Evolutionary conservation across 2,329 filamentous ascomycete species (phyloP), one percentile per base, ranked within the genome.

Genomic region (Trichophyton benhamiae): DNA sequence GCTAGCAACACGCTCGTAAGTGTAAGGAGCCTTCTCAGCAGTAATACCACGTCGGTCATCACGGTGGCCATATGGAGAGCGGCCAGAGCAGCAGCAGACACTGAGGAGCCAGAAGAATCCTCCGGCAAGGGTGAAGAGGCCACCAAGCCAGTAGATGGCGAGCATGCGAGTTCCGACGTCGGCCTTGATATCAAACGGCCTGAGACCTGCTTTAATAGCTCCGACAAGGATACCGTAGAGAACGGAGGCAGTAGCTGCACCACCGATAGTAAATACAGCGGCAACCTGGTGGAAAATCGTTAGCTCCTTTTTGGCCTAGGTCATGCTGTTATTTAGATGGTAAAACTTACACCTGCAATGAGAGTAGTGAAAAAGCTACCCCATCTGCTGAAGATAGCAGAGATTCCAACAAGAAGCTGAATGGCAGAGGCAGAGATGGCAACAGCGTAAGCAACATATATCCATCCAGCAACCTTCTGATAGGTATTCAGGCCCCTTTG

Each of bases 91-190:
- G 84, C 91, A 97, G 86, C 92, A 97, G 69, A 88, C 83, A 74
- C 86, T 89, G 74, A 95, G 84, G 70, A 91, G 78, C 92, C 94
- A 97, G 86, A 97, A 96, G 71, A 96, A 76, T 65, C 83, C 84
- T 6, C 87, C 87, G 48, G 75, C 88, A 38, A 94, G 72, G 64
- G 87, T 86, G 71, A 95, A 91, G 30, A 83, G 88, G 44, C 87
- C 86, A 49, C 86, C 86, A 63, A 97, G 79, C 89, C 91, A 96
- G 68, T 87, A 83, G 20, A 85, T 77, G 41, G 81, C 81, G 60
- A 94, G 84, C 77, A 88, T 92, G 63, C 79, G 77, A 33, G 73
- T 82, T 76, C 91, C 88, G 72, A 95, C 76, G 58, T 72, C 75
- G 58, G 84, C 83, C 3, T 82, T 74, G 67, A 92, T 86, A 64